phyloP scores from a whole-genome alignment of 2,329 filamentous ascomycete species.

The Sordariomycetes sp. region DNA sequence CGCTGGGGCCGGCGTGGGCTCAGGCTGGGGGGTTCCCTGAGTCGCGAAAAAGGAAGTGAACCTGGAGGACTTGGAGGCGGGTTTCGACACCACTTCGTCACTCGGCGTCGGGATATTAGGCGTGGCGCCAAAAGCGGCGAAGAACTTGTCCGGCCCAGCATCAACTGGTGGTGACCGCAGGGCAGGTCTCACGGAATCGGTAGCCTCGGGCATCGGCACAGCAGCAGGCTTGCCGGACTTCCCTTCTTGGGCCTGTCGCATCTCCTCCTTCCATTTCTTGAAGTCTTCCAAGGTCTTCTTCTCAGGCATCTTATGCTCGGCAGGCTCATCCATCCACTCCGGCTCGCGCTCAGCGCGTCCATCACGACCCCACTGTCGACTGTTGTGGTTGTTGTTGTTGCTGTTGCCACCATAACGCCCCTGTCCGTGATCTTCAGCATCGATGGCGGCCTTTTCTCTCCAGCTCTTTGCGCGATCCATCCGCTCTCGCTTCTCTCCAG shows the following conservation, averaged over 20 bases:
- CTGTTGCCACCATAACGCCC: not conserved
- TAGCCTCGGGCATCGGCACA: conserved; percentile 22
- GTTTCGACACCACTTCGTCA: conserved; percentile 44
- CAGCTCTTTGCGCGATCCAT: conserved; percentile 52
- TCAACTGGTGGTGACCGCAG: conserved; percentile 56
- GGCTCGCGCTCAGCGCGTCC: conserved; percentile 68
- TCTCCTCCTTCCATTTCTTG: conserved; percentile 86
- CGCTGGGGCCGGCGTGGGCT: conserved; percentile 1
- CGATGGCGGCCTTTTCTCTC: too few relatives aligned
- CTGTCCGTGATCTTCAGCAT: conserved; percentile 3
- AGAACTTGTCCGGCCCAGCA: conserved; percentile 67
- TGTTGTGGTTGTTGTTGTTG: too few relatives aligned
- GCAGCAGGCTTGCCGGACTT: conserved; percentile 15
- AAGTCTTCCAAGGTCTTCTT: conserved; percentile 83
- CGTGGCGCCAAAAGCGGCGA: conserved; percentile 42
- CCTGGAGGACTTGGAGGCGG: conserved; percentile 60
- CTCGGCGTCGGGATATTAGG: conserved; percentile 43
- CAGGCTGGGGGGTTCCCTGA: conserved; percentile 2
- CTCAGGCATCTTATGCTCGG: conserved; percentile 59
- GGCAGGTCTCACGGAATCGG: conserved; percentile 41
- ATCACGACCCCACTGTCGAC: conserved; percentile 47
- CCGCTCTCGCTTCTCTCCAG: conserved; percentile 37
- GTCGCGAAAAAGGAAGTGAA: conserved; percentile 72
- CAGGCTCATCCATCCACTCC: conserved; percentile 78
- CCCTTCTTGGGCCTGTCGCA: conserved; percentile 60